These are phyloP conservation scores for Trametes pubescens DNA, from an alignment of 1,284 basidiomycete species.

Conservation along the genomic window DNA sequence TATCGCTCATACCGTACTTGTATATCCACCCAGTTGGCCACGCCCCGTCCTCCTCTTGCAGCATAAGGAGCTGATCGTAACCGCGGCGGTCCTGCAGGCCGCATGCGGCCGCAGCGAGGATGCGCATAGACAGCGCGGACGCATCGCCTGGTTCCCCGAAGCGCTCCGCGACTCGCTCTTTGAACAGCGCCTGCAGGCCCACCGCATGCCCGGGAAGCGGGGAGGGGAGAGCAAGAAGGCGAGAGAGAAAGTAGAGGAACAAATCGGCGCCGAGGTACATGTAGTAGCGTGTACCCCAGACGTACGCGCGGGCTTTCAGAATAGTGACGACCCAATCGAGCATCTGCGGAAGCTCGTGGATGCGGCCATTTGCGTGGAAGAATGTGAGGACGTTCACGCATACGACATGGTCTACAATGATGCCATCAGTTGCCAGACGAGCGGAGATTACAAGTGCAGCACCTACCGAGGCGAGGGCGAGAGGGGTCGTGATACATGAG, in stretches of 20 bases:
- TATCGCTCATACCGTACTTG: conserved; percentile 52
- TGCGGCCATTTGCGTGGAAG: conserved; percentile 57
- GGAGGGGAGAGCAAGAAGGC: conserved; percentile 49
- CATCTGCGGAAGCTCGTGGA: conserved; percentile 50
- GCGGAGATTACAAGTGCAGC: background rate
- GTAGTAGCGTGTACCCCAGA: conserved; percentile 55
- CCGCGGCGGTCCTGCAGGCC: conserved; percentile 53
- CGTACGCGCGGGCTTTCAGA: conserved; percentile 55
- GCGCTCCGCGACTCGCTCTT: conserved; percentile 55
- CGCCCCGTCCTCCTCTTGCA: conserved; percentile 57
- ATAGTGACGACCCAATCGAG: conserved; percentile 55
- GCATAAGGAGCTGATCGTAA: conserved; percentile 47
- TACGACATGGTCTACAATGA: conserved; percentile 48
- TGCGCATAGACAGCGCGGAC: conserved; percentile 54
- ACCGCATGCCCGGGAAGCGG: conserved; percentile 44
- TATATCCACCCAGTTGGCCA: conserved; percentile 59
- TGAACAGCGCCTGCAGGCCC: conserved; percentile 48
- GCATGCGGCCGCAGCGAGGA: conserved; percentile 50
- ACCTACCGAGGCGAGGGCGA: conserved; percentile 34
- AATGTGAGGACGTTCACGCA: conserved; percentile 56
- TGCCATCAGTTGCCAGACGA: background rate
- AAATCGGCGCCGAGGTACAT: conserved; percentile 55
- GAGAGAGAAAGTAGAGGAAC: conserved; percentile 62
- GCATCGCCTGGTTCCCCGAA: conserved; percentile 57
- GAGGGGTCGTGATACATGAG: conserved; percentile 19